Evolutionary conservation across 768 basidiomycete species (phyloP).

Genomic region (Dentipellis sp.): DNA sequence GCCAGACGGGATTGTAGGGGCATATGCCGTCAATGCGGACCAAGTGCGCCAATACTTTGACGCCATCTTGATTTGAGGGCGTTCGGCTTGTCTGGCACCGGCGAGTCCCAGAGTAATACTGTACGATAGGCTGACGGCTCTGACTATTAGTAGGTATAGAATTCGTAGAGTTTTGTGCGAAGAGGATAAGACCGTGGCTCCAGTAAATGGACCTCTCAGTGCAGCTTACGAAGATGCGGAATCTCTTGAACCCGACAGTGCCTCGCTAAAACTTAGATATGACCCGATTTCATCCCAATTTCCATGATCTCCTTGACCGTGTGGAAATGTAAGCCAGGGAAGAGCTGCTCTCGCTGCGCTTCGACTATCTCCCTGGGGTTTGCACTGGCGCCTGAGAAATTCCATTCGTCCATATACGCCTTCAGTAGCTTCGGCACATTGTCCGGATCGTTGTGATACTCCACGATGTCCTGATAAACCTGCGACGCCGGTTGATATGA

Average conservation of each 20-base stretch:
- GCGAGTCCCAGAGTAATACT: no score
- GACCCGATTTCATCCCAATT: background rate
- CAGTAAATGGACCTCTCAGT: no score
- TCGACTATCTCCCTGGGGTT: background rate
- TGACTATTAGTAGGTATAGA: no score
- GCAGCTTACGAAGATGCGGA: no score
- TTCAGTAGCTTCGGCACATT: background rate
- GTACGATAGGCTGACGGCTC: no score
- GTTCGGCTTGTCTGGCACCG: no score
- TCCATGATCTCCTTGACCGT: background rate
- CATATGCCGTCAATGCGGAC: background rate
- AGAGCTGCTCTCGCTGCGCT: background rate
- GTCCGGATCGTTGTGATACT: background rate
- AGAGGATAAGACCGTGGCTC: no score
- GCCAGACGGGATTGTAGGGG: constrained; percentile 8
- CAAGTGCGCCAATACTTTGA: background rate
- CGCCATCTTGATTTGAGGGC: background rate
- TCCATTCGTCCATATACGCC: background rate
- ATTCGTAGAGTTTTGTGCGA: no score
- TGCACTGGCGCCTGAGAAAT: background rate
- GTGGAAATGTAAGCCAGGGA: background rate
- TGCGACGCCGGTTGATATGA: background rate
- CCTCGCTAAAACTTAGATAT: background rate
- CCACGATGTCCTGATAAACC: background rate
- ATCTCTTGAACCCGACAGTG: no score